Percentiles rank a stretch among this genome's conserved stretches.
phyloP scores from a whole-genome alignment of 2,329 filamentous ascomycete species.

The Diplodia intermedia region DNA sequence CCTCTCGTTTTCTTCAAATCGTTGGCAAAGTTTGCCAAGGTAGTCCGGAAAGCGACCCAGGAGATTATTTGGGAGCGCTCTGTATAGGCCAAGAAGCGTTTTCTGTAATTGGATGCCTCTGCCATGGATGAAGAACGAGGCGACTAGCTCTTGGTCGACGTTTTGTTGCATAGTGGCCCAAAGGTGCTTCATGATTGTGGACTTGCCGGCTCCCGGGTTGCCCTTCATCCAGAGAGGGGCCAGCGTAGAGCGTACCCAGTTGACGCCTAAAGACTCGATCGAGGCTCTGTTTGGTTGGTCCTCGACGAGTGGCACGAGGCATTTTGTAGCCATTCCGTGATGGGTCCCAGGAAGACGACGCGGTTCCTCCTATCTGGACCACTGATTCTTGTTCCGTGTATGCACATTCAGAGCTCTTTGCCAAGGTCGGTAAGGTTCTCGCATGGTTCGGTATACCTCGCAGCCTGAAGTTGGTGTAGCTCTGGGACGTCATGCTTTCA shows the following conservation, averaged over 20 bases:
- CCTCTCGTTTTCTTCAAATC: background rate
- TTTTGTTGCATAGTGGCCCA: background rate
- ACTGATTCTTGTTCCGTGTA: background rate
- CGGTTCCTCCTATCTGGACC: no score
- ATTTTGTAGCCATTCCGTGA: constrained; percentile 8
- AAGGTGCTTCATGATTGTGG: background rate
- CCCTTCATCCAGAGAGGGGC: constrained; percentile 4
- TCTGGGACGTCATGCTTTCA: background rate
- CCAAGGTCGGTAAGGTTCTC: background rate
- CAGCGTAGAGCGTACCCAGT: background rate
- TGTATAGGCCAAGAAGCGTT: background rate
- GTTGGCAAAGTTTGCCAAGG: background rate
- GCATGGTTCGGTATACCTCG: background rate
- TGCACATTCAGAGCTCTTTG: background rate
- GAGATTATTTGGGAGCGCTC: background rate
- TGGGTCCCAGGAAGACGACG: background rate
- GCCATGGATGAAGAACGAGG: constrained; percentile 1
- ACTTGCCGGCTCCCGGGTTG: constrained; percentile 8
- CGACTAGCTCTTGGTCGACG: background rate
- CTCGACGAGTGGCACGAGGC: background rate
- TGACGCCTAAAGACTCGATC: background rate
- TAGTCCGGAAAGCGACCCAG: background rate
- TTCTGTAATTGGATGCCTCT: background rate
- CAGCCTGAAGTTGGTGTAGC: background rate
- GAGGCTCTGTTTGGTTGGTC: constrained; percentile 17